phyloP scores from a whole-genome alignment of 2,329 filamentous ascomycete species.

The Metarhizium sp. region DNA sequence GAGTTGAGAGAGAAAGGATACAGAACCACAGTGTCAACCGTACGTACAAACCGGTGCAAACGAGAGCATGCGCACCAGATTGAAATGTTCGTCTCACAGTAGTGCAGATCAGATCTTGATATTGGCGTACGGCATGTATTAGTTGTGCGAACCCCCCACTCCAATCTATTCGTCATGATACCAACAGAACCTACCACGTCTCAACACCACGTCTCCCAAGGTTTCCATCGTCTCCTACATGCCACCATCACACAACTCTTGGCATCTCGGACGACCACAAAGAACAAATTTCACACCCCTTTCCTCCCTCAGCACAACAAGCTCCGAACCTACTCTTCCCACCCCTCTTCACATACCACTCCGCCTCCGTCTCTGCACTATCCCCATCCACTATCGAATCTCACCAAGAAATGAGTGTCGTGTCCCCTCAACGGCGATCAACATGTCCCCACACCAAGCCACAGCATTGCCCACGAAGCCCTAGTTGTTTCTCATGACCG shows the following conservation, averaged over 20 bases:
- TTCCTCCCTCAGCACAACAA: slow-evolving; percentile 40
- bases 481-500: slow-evolving; percentile 48
- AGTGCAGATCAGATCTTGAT: too few relatives aligned
- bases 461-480: slow-evolving; percentile 58
- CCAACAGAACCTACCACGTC: neutral
- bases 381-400: slow-evolving; percentile 43
- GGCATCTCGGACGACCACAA: neutral
- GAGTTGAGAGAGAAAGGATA: too few relatives aligned
- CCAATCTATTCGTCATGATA: neutral
- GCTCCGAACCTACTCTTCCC: slow-evolving; percentile 56
- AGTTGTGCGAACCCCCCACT: neutral
- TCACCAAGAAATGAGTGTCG: slow-evolving; percentile 41
- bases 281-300: slow-evolving; percentile 16
- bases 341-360: slow-evolving; percentile 58
- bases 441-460: slow-evolving; percentile 52
- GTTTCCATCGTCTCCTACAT: neutral
- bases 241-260: neutral
- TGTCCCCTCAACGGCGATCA: slow-evolving; percentile 62
- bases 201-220: neutral
- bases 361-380: slow-evolving; percentile 36
- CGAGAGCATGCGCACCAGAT: too few relatives aligned
- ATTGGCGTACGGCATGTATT: too few relatives aligned
- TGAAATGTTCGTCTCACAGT: too few relatives aligned
- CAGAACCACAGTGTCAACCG: too few relatives aligned
- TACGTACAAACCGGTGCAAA: too few relatives aligned